Base-by-base conservation (phyloP, 2,329 filamentous ascomycete species). In the Botrytis medusae region DNA sequence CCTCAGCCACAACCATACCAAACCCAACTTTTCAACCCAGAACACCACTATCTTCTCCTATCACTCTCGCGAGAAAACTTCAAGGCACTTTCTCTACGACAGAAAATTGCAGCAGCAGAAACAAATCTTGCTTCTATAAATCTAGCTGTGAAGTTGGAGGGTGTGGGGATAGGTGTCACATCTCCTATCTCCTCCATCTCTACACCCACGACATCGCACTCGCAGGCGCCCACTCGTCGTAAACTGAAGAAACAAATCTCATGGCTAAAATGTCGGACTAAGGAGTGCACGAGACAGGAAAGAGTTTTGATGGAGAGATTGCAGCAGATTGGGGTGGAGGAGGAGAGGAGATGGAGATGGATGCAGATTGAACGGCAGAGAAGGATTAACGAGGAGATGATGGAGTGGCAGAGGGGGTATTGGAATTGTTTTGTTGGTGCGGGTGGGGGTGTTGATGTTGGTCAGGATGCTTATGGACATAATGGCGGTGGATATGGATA, bases 301-400 rank as follows among this genome's bases (percentile, higher is more conserved):
- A 83, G 81, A 71, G 76, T 81, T 25, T 83, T 88, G 10, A 78
- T 86, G 57, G 73, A 81, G 25, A 81, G 86, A 4, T 80, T 89
- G 34, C n/a, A 81, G 83, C 20, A 86, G 89, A 73, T 76, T 89
- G 86, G 89, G 78, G 83, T 86, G 22, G 86, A 89, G 78, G 83
- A 86, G 25, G 83, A 84, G 75, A 84, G 83, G 57, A 82, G 83
- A 4, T 83, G 85, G 69, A 79, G 83, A 3, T 83, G 73, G 72
- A 68, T 10, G n/a, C 73, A 71, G 22, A 63, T 71, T n/a, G 69
- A 62, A 32, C 20, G 22, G 59, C 34, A 63, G 59, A 71, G 32
- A 34, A 63, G 57, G 42, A 46, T 64, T 32, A 64, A 64, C 32
- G 64, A 40, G 25, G 64, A 54, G 9, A 54, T 67, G 40, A 5